phyloP scores from a whole-genome alignment of 345 rosid species.

The Salix arbutifolia region DNA sequence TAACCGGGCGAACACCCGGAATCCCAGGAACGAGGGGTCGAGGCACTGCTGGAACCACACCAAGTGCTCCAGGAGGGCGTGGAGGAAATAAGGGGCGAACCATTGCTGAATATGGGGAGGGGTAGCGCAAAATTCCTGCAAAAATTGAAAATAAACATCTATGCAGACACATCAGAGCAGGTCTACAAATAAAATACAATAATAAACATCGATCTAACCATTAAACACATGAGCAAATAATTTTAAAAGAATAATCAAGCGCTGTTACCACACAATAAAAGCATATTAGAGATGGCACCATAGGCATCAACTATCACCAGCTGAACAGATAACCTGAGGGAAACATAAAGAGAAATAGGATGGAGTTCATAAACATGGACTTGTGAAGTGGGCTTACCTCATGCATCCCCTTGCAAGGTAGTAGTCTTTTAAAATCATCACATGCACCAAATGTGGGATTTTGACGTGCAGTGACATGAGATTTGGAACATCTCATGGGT shows the following conservation, averaged over 20 bases:
- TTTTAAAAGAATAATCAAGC: conserved; percentile 38
- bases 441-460: conserved; percentile 49
- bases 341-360: conserved; percentile 57
- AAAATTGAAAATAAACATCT: conserved; percentile 49
- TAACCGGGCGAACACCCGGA: conserved; percentile 71
- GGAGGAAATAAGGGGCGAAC: conserved; percentile 76
- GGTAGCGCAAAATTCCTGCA: conserved; percentile 80
- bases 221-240: conserved; percentile 22
- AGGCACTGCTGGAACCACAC: conserved; percentile 46
- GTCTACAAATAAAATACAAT: conserved; percentile 31
- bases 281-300: conserved; percentile 85
- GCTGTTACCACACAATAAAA: conserved; percentile 87
- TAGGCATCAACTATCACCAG: conserved; percentile 85
- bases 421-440: conserved; percentile 52
- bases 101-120: conserved; percentile 67
- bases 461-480: conserved; percentile 43
- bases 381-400: conserved; percentile 60
- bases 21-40: conserved; percentile 71
- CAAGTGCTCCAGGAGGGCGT: conserved; percentile 72
- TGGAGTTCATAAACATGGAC: conserved; percentile 49
- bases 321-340: conserved; percentile 91
- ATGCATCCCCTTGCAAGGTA: conserved; percentile 37
- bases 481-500: conserved; percentile 47
- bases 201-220: conserved; percentile 9
- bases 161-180: conserved; percentile 57